Evolutionary conservation across 192 early-diverging fungal genomes (phyloP), one percentile per base, ranked within the genome.

Genomic region (Coemansia sp.): DNA sequence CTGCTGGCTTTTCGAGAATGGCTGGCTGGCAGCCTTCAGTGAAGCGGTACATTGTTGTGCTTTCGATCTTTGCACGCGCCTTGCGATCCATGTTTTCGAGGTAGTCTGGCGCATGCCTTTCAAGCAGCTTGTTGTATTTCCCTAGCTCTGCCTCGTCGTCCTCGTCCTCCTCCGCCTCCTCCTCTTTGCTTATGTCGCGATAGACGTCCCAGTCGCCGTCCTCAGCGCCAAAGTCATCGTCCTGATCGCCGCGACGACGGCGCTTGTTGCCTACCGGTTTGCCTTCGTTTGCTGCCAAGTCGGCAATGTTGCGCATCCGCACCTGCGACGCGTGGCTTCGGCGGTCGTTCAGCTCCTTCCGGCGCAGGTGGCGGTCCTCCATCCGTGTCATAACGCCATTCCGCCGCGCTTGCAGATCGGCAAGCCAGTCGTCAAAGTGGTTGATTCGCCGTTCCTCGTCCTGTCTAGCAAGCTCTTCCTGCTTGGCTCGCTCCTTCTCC

Each of bases 131-230:
- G 63, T 94, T 92, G 62, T 88, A 88, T 40, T 90, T 86, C 36
- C 83, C 82, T 13, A 96, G 67, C 56, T 84, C 71, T 1, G 85
- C 76, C 33, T 87, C 82, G 33, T 93, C 92, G 43, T 90, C 87
- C 41, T 92, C 91, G 2, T 87, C 86, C 50, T 94, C 90, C 48
- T 94, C 93, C n/a, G 69, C 72, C 4, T 90, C 90, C n/a, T 91
- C 90, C 13, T 87, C 86, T 45, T 93, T 90, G 71, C 91, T 93
- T 50, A 97, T 93, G 69, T 93, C 90, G 42, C 92, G 85, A 67
- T 97, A 97, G 41, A 97, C 85, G 71, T 87, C 86, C 95, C 95
- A 97, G 75, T 95, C 93, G 9, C 88, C 90, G 69, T 95, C 93
- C 62, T 95, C 91, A 6, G 88, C 89, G n/a, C 95, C 95, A 84